Conservation (phyloP, 148 eudicot species). For the Beta vulgaris region DNA sequence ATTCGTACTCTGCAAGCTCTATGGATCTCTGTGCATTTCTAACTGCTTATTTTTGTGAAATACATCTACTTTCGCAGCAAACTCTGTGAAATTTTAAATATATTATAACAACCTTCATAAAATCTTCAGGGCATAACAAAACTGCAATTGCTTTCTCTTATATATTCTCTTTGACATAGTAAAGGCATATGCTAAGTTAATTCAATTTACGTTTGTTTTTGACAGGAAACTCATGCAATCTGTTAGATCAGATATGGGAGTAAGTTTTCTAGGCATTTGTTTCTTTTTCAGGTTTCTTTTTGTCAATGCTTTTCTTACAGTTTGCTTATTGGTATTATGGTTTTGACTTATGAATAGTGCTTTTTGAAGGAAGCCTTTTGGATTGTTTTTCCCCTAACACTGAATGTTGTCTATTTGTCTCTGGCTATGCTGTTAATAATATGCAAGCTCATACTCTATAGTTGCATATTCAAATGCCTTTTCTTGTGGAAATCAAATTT, state of each 20-base stretch:
- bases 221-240: conserved; percentile 25
- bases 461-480: background rate
- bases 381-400: background rate
- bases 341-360: too few species aligned
- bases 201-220: background rate
- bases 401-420: background rate
- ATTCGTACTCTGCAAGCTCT: background rate
- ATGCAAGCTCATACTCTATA: background rate
- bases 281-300: background rate
- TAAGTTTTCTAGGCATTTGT: conserved; percentile 5
- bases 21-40: background rate
- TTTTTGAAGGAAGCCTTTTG: background rate
- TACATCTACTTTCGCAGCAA: too few species aligned
- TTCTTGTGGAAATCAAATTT: background rate
- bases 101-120: too few species aligned
- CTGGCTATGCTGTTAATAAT: background rate
- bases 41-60: too few species aligned
- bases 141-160: background rate
- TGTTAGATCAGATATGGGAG: conserved; percentile 15
- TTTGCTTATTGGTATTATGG: background rate
- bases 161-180: background rate
- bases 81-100: too few species aligned
- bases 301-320: background rate
- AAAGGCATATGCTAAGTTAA: background rate
- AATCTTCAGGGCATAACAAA: background rate